Conservation (phyloP, 306 rosid genomes). For the Casuarina glauca region DNA sequence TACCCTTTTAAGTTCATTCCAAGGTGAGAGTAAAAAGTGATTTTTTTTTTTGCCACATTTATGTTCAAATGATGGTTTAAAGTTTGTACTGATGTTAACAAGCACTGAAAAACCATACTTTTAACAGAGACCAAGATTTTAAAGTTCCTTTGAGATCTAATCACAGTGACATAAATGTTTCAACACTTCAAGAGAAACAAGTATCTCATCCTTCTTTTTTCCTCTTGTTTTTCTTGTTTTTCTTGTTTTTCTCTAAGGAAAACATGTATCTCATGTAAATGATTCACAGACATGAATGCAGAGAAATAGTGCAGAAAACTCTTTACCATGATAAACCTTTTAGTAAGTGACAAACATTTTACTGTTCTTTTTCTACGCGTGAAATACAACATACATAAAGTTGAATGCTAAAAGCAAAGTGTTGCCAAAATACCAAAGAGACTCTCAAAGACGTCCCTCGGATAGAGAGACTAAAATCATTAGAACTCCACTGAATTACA, state of each 20-base stretch:
- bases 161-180: conserved; percentile 1
- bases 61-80: background rate
- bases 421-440: too few species aligned
- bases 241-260: too few species aligned
- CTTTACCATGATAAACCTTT: too few species aligned
- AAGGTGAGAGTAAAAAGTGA: background rate
- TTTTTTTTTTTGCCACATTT: background rate
- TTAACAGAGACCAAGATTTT: background rate
- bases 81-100: background rate
- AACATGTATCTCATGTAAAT: too few species aligned
- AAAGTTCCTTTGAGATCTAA: background rate
- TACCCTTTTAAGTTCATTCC: background rate
- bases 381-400: background rate
- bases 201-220: too few species aligned
- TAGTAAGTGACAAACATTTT: too few species aligned
- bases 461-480: conserved; percentile 34
- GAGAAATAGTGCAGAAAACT: too few species aligned
- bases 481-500: conserved; percentile 49
- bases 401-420: background rate
- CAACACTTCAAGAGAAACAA: too few species aligned
- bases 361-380: background rate
- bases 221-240: too few species aligned
- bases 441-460: too few species aligned
- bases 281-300: too few species aligned
- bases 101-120: background rate